Evolutionary conservation across 495 filamentous ascomycete species (phyloP), one percentile per base, ranked within the genome.

Genomic region (Neurospora africana): DNA sequence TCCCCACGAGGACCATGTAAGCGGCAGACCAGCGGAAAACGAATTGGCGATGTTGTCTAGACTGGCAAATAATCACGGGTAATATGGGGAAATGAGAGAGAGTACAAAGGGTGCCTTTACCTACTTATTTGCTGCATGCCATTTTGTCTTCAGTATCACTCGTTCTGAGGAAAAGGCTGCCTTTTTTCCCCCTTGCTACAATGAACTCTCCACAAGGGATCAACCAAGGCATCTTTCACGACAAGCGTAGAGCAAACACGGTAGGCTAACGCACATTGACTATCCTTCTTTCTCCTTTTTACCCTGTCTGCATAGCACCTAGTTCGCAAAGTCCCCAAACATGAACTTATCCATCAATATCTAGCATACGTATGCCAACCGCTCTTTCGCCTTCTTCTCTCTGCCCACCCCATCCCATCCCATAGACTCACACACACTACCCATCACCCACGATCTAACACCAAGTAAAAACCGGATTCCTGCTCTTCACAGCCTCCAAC

Each of bases 391-490:
- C 10, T 53, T 21, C 11, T 53, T 53, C 21, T 3, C 44, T 13
- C 8, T 13, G 36, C 9, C 37, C 36, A 36, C 8, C 37, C 37
- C 8, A 37, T 37, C 36, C 36, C 36, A 37, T 41, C 17, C 40
- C 6, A 19, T 2, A 43, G 40, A 43, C 17, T 35, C 35, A 3
- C 1, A 0, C 19, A 43, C 8, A 19, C 40, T 3, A 1, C 41
- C 8, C 19, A 43, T 43, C 7, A 43, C 19, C 41, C 7, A 43
- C 41, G 17, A 3, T 9, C 7, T 83, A 98, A 86, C 96, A 99
- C 93, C 95, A 99, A 44, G 92, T 97, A 82, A 99, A 99, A 17
- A 99, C 93, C 19, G 95, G 95, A 80, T 96, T 95, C 81, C 91
- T 92, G 80, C 89, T 91, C 84, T 98, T 98, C 38, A 99, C 95